Evolutionary conservation across 345 rosid species (phyloP).

Genomic region (Rhodamnia rubescens): DNA sequence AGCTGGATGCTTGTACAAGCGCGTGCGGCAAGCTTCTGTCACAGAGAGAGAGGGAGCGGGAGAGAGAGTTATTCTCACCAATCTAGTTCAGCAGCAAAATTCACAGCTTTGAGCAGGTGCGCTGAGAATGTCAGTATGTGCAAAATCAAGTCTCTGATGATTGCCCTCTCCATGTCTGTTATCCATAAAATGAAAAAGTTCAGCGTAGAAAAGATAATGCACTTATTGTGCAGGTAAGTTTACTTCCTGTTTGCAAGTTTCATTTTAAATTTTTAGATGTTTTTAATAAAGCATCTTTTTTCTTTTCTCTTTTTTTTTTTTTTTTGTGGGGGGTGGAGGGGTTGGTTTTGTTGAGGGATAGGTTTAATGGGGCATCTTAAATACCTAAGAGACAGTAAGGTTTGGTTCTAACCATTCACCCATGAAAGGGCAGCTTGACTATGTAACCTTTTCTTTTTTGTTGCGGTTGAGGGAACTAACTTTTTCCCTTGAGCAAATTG

Average conservation of each 20-base stretch:
- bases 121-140: constrained; percentile 56
- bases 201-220: background rate
- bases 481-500: background rate
- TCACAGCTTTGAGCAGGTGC: constrained; percentile 72
- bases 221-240: background rate
- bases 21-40: background rate
- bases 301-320: fast-evolving
- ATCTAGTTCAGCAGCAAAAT: constrained; percentile 88
- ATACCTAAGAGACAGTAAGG: background rate
- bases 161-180: constrained; percentile 92
- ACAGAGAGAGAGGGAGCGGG: background rate
- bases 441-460: background rate
- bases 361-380: background rate
- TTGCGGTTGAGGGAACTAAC: background rate
- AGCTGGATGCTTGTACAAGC: background rate
- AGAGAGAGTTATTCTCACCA: constrained; percentile 39
- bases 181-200: constrained; percentile 4
- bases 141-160: constrained; percentile 74
- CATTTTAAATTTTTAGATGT: background rate
- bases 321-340: background rate
- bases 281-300: background rate
- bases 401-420: background rate
- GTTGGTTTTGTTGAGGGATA: background rate
- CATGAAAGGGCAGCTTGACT: background rate
- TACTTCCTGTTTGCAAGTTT: background rate